A percentile compares a stretch with the other conserved stretches of the same genome.
Conservation (phyloP, 1,284 basidiomycete species). For the Cryptococcus sp. region DNA sequence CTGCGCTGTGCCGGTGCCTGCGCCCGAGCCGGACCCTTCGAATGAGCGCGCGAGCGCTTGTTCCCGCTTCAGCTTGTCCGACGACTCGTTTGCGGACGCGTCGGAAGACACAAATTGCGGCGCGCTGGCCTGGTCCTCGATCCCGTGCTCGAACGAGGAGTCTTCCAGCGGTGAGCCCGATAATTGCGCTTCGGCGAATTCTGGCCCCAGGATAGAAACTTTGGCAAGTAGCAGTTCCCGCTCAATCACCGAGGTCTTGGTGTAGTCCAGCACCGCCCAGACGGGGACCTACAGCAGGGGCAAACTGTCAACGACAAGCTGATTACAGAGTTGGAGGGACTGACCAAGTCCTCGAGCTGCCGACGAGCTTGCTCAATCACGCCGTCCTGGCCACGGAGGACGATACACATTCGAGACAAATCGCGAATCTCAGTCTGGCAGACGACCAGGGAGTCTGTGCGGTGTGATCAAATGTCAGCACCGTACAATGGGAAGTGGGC, state of each 20-base stretch:
- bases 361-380: constrained; percentile 95
- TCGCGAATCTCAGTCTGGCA: constrained; percentile 98
- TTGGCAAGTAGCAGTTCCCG: constrained; percentile 87
- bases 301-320: background rate
- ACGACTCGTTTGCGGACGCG: constrained; percentile 29
- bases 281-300: constrained; percentile 73
- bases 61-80: constrained; percentile 67
- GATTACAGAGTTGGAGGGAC: constrained; percentile 41
- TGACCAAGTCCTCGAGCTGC: constrained; percentile 88
- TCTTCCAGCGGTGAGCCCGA: constrained; percentile 65
- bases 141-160: constrained; percentile 55
- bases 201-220: constrained; percentile 93
- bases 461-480: background rate
- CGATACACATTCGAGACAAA: constrained; percentile 97
- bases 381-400: constrained; percentile 93
- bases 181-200: constrained; percentile 88
- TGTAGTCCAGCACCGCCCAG: constrained; percentile 96
- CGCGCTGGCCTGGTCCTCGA: constrained; percentile 29
- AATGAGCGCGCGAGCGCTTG: constrained; percentile 71
- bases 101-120: constrained; percentile 37
- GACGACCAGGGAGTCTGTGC: constrained; percentile 88
- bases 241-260: constrained; percentile 82
- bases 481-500: background rate
- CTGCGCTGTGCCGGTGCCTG: constrained; percentile 40
- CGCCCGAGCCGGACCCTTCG: constrained; percentile 58